Percentiles rank a stretch among this genome's conserved stretches.
Conservation (phyloP, 225 moss, liverwort and hornwort species). For the Physcomitrellopsis africana region DNA sequence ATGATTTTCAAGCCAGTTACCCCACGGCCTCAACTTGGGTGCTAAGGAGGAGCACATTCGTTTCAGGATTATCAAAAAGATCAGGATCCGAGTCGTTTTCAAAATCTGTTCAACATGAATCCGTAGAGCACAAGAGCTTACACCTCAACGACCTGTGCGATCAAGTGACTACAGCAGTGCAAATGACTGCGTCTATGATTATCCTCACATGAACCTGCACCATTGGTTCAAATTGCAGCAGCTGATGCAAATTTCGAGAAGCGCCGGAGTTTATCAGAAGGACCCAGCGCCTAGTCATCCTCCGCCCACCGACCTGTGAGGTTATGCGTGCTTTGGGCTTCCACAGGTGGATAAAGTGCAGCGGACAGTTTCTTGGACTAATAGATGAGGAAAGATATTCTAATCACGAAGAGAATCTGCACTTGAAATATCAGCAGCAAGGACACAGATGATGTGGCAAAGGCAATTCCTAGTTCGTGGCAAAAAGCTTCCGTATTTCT, state of each 20-base stretch:
- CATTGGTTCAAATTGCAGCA: constrained; percentile 70
- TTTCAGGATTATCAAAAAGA: constrained; percentile 44
- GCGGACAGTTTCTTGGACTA: constrained; percentile 77
- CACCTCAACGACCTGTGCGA: constrained; percentile 73
- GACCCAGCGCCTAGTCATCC: constrained; percentile 57
- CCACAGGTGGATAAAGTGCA: constrained; percentile 88
- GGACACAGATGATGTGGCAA: constrained; percentile 52
- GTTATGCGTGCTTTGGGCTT: constrained; percentile 63
- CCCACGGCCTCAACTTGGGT: constrained; percentile 91
- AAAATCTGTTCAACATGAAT: constrained; percentile 58
- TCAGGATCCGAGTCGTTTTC: constrained; percentile 58
- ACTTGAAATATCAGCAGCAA: constrained; percentile 83
- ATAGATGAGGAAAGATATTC: constrained; percentile 65
- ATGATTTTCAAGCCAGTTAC: constrained; percentile 75
- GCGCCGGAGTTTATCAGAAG: constrained; percentile 94
- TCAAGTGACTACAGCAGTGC: constrained; percentile 62
- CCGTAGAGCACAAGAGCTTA: constrained; percentile 74
- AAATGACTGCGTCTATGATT: constrained; percentile 87
- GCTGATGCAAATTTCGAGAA: constrained; percentile 69
- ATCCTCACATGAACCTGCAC: constrained; percentile 84
- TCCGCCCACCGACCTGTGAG: constrained; percentile 58
- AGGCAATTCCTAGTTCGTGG: constrained; percentile 68
- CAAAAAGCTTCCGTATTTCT: constrained; percentile 79
- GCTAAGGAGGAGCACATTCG: constrained; percentile 83
- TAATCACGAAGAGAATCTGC: constrained; percentile 77